Conservation (phyloP, 2,329 filamentous ascomycete species). For the Lasiodiplodia theobromae region DNA sequence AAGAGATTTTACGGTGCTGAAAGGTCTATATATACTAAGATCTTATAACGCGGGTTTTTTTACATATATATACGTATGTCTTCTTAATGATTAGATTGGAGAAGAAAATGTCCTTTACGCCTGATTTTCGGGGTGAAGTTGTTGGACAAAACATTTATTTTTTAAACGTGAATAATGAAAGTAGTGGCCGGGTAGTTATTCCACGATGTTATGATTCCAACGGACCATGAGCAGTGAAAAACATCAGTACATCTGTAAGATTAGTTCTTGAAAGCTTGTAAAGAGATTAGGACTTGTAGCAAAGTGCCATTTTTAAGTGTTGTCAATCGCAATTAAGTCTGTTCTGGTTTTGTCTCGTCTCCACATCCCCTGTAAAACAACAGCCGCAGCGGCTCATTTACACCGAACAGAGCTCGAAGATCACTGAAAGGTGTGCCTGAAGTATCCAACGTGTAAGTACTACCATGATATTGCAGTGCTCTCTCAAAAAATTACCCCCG, state of each 20-base stretch:
- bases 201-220: not conserved
- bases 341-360: not conserved
- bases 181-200: not conserved
- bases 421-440: not conserved
- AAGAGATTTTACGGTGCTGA: too few species aligned
- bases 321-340: not conserved
- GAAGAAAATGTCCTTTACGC: too few species aligned
- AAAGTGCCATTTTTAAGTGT: not conserved
- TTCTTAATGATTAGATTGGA: too few species aligned
- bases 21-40: too few species aligned
- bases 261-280: not conserved
- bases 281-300: not conserved
- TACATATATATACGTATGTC: too few species aligned
- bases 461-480: not conserved
- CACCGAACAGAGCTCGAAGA: not conserved
- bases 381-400: not conserved
- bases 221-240: not conserved
- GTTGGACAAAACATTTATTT: too few species aligned
- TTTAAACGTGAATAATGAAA: not conserved
- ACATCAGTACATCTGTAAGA: not conserved
- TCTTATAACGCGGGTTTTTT: too few species aligned
- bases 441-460: accelerated
- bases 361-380: too few species aligned
- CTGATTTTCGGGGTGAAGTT: too few species aligned
- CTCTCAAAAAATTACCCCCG: not conserved